Evolutionary conservation across 257 asterid genomes (phyloP), one percentile per base, ranked within the genome.

Genomic region (Solanum pinnatisectum): DNA sequence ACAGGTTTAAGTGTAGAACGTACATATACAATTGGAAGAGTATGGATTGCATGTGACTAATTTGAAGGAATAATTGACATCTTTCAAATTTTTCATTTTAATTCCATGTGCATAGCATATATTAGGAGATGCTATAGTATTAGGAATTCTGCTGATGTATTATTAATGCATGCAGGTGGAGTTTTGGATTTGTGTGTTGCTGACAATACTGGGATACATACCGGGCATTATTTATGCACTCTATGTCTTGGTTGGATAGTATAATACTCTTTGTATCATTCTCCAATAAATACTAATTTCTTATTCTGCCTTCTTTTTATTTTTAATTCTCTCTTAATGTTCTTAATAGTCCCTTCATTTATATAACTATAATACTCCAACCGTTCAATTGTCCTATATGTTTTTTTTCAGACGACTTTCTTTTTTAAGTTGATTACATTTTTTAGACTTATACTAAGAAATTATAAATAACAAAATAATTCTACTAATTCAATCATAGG

Each of bases 181-280:
- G 86, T 96, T 96, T 88, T 96, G 99, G 99, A 95, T 96, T 77
- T 89, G 87, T 88, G 90, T 96, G 92, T 84, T 96, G 97, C 93
- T 96, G 90, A 96, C 99, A 3, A 3, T 96, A 8, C 73, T 96
- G 93, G 99, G 98, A 52, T 96, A 95, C 90, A 44, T 96, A 82
- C 99, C 99, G 1, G 99, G 99, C 88, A 94, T 95, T 70, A 88
- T 96, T 85, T 96, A 96, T 87, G 99, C 99, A 8, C 84, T 96
- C 11, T 95, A 91, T 84, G 99, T 96, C 59, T 70, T 96, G 11
- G 98, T 95, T 6, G 94, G 89, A 77, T 96, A 90, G 89, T 40
- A 23, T 4, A 49, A 89, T 56, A 56, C 67, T 22, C 10, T 46
- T 15, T 44, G 18, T 18, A 72, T 39, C 13, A 67, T 72, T 46